phyloP scores from a whole-genome alignment of 1,284 basidiomycete genomes.

The Somion occarium region DNA sequence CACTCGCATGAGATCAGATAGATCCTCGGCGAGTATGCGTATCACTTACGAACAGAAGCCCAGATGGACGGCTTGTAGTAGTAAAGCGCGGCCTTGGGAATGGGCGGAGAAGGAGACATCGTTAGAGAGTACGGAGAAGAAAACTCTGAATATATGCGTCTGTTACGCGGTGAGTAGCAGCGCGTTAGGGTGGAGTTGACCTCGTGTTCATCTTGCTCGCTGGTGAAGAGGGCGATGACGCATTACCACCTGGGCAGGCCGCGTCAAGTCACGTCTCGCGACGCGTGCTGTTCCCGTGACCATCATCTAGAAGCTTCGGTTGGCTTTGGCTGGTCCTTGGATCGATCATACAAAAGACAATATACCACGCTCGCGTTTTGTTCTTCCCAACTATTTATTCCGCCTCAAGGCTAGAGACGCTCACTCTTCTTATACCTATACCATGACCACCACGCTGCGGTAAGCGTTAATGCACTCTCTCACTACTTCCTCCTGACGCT shows the following conservation, averaged over 20 bases:
- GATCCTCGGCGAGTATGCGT: not conserved
- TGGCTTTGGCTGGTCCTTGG: not conserved
- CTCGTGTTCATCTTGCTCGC: not conserved
- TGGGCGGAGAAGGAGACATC: slow-evolving; percentile 13
- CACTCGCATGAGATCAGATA: slow-evolving; percentile 1
- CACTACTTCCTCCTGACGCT: no score
- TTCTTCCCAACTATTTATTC: not conserved
- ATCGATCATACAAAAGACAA: not conserved
- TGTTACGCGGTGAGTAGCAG: not conserved
- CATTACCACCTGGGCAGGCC: not conserved
- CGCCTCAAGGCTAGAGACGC: not conserved
- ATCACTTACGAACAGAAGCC: slow-evolving; percentile 54
- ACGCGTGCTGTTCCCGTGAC: slow-evolving; percentile 16
- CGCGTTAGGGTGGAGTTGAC: not conserved
- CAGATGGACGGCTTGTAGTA: slow-evolving; percentile 53
- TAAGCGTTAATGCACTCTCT: no score
- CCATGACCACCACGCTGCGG: slow-evolving; percentile 1
- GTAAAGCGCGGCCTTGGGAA: slow-evolving; percentile 34
- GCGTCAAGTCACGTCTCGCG: not conserved
- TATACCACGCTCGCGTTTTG: not conserved
- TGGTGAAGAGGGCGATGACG: not conserved
- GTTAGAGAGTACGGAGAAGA: slow-evolving; percentile 1
- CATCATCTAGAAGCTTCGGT: slow-evolving; percentile 20
- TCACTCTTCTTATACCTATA: not conserved
- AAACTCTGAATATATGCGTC: not conserved